Evolutionary conservation across 768 basidiomycete genomes (phyloP), one percentile per base, ranked within the genome.

Genomic region (Fibroporia radiculosa): DNA sequence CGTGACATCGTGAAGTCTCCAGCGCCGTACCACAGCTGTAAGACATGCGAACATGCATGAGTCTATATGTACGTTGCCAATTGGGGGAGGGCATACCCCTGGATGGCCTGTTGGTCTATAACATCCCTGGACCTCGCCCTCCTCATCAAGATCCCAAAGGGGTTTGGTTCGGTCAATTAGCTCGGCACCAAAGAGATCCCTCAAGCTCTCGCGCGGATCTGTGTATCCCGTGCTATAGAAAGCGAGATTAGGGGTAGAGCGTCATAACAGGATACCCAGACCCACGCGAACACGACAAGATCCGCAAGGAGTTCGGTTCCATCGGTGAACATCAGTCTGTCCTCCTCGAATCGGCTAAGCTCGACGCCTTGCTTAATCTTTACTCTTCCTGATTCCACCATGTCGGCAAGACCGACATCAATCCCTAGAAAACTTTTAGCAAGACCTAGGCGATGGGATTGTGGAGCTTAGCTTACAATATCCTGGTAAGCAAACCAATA

Each of bases 61-160:
- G 8, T n/a, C 20, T 19, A 35, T 12, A 18, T 8, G 6, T 19
- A 8, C 10, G 20, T 35, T 8, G 34, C 8, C 13, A n/a, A 6
- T 6, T 35, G 20, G 34, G 7, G 20, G 34, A 8, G 12, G 11
- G 16, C 13, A 6, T 41, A 69, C 69, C 1, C 67, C 70, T 22
- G 69, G 70, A 50, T 69, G 65, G 2, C 72, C 71, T 1, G 66
- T 62, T 5, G 67, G 69, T 7, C 65, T 58, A 45, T 66, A 72
- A 39, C 61, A 53, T 3, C 65, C 66, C 27, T 48, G 51, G 2
- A 66, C 26, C 42, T 72, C 71, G 1, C 67, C 68, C 46, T 71
- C 70, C n/a, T 61, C 58, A 44, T 74, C 68, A 6, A 71, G 32
- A 1, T 69, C 69, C 64, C 66, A 69, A 1, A 69, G 51, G 0